A percentile compares a stretch with the other conserved stretches of the same genome.
Conservation (phyloP, 1,284 basidiomycete genomes). For the Pyrrhoderma lamaoense region DNA sequence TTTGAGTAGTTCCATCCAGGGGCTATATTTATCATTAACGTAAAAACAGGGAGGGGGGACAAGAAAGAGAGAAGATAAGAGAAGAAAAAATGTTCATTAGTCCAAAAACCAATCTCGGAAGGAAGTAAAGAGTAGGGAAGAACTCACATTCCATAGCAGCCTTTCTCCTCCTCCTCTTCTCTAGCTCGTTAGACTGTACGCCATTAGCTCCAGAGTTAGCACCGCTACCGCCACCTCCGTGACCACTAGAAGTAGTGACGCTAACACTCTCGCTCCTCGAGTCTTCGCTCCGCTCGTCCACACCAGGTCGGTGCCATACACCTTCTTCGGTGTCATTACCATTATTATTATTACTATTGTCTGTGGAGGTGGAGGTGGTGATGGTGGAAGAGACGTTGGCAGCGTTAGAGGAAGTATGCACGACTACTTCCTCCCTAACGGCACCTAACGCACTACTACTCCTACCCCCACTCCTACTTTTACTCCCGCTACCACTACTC, state of each 20-base stretch:
- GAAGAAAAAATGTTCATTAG: too few species aligned
- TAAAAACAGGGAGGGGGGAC: neutral
- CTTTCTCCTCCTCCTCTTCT: slow-evolving; percentile 3
- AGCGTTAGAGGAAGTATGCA: too few species aligned
- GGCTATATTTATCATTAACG: neutral
- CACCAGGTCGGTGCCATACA: neutral
- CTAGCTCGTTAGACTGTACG: too few species aligned
- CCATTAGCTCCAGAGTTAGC: too few species aligned
- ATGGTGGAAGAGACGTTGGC: too few species aligned
- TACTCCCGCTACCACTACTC: slow-evolving; percentile 2
- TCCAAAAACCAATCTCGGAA: too few species aligned
- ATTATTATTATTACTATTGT: too few species aligned
- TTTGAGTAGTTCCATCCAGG: slow-evolving; percentile 4
- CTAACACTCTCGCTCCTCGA: slow-evolving; percentile 11
- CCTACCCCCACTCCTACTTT: neutral
- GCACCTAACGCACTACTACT: neutral
- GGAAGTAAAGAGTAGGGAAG: neutral
- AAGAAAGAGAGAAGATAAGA: neutral
- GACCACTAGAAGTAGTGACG: neutral
- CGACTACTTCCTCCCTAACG: slow-evolving; percentile 3
- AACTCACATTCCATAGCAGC: slow-evolving; percentile 11
- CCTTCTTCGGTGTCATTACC: too few species aligned
- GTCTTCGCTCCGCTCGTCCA: slow-evolving; percentile 5
- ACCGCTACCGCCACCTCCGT: neutral
- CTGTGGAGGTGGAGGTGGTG: too few species aligned